Evolutionary conservation across 2,329 filamentous ascomycete species (phyloP), one percentile per base, ranked within the genome.

Genomic region (Fusarium burgessii): DNA sequence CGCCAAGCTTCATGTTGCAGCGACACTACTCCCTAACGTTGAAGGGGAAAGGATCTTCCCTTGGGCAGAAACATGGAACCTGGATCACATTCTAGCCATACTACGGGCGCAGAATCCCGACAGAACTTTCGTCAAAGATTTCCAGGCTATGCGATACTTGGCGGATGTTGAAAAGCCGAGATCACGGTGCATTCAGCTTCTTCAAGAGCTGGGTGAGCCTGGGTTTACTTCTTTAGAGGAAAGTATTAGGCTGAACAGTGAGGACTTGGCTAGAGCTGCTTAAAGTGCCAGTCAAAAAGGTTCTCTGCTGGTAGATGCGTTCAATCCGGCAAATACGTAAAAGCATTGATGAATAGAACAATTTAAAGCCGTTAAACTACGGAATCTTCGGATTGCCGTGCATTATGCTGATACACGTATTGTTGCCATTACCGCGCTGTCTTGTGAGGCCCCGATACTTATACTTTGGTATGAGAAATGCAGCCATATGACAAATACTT

Each of bases 21-120:
- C 83, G 0, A 76, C 87, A 10, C 78, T 87, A 0, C 77, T 86
- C 41, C 77, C 80, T 0, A 78, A 80, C 2, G 81, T 88, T 0
- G 59, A 77, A 6, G 80, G 80, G 2, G 83, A 89, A 74, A 83
- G 88, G 5, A 74, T 90, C 18, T 88, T 89, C 69, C 87, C 80
- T 5, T 88, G 85, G 65, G 85, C 85, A 0, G 78, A 80, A 5
- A 81, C 81, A 0, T 84, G 81, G 67, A 85, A 80, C 41, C 85
- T 81, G 73, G 84, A 85, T 29, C 74, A 82, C 12, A 74, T 87
- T 4, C 29, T 81, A 18, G 72, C 40, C 0, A 74, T 76, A 1
- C 35, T 80, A 20, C 63, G 69, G 3, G 66, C 68, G 20, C 62
- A 70, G 20, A 52, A 68, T 29, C 72, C 74, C 3, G 33, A 41